Conservation (phyloP, 2,329 filamentous ascomycete genomes). For the Cryphonectria radicalis region DNA sequence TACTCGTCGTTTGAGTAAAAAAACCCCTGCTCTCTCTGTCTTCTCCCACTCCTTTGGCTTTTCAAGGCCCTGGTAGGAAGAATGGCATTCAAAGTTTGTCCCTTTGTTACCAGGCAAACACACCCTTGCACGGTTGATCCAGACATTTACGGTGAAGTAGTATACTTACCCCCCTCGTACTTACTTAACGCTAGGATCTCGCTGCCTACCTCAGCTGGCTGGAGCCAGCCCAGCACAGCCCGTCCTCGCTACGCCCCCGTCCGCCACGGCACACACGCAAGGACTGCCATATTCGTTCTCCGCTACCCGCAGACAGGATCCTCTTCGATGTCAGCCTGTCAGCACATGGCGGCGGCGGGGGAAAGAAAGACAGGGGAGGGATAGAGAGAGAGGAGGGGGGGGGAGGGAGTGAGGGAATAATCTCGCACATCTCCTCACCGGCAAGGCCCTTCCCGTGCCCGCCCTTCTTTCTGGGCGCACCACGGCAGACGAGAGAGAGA, state of each 20-base stretch:
- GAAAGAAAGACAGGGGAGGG: not conserved
- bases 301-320: not conserved
- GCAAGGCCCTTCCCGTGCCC: not conserved
- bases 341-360: not conserved
- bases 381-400: no score
- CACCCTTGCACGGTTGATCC: not conserved
- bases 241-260: not conserved
- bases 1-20: no score
- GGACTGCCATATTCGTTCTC: not conserved
- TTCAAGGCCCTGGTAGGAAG: not conserved
- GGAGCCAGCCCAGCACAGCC: not conserved
- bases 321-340: not conserved
- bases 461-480: not conserved
- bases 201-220: not conserved
- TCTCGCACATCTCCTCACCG: not conserved
- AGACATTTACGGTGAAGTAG: not conserved
- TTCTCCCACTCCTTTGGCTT: not conserved
- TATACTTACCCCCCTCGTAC: not conserved
- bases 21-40: not conserved
- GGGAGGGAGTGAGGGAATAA: not conserved
- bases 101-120: not conserved
- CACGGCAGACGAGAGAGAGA: not conserved
- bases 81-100: not conserved
- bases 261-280: not conserved
- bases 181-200: not conserved